Base-by-base conservation (phyloP, 805 yeast genomes). In the Teunomyces gatunensis region DNA sequence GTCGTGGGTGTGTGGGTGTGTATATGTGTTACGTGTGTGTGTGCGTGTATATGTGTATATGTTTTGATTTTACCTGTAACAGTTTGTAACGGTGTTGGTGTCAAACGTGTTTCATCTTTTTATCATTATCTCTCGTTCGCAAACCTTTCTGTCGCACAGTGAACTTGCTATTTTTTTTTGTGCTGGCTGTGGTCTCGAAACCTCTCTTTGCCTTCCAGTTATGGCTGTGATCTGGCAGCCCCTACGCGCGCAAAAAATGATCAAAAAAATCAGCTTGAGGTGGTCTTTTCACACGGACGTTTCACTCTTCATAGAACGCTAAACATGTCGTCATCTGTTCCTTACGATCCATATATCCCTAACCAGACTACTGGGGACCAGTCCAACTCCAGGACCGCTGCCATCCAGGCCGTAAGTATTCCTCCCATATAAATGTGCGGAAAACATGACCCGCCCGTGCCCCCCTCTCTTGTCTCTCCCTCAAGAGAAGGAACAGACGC, bases 341-440 rank as follows among this genome's bases (percentile, higher is more conserved):
- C 96, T 47, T 87, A 88, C 64, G 95, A 88, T 65, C 95, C 95
- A 60, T 88, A 85, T 60, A 83, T 85, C 53, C 92, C 92, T 44
- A 78, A 84, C 51, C 78, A 80, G 59, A 62, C 73, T 39, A 68
- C 76, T 33, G 83, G 79, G 39, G 78, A 75, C 48, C 81, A 75
- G 59, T 67, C 75, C 43, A 73, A 73, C 55, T 68, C 80, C 56
- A 79, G 84, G 59, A 83, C 94, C 30, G 94, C 94, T 17, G 90
- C 89, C 53, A 80, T 87, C 63, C 91, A 87, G 68, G 89, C 91
- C 39, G 87, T 82, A 75, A 55, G 86, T 80, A 52, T 34, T 18
- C 5, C 35, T 15, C 12, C 27, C 13, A 25, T n/a, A 12, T 17
- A 7, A 7, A 18, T 18, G 20, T 4, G 20, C 20, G 20, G 20